Base-by-base conservation (phyloP, 2,329 filamentous ascomycete species). In the Curvularia eragrostidis region DNA sequence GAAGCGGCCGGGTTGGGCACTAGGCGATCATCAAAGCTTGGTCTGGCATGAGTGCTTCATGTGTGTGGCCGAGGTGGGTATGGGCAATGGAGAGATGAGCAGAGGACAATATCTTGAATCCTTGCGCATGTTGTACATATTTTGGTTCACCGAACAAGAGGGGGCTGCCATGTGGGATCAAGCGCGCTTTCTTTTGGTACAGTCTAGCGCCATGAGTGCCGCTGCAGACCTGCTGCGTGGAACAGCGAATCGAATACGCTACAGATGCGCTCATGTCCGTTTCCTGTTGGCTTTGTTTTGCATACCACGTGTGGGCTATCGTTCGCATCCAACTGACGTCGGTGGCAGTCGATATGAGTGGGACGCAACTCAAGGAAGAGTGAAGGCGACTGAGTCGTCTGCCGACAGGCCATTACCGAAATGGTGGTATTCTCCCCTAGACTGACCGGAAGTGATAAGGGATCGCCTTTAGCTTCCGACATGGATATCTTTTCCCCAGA, bases 401-500 rank as follows among this genome's bases (percentile, higher is more conserved):
- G 15, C 4, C 13, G 32, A 24, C 10, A 18, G n/a, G 30, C 34
- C 9, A n/a, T 7, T 49, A 28, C 47, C 32, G 9, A 49, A 13
- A 36, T n/a, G 13, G 47, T 26, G 21, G 47, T 39, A 19, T 26
- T 10, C 30, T 36, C 34, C 34, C 19, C 19, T 24, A 36, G 23
- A 15, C 21, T 7, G 47, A 38, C 19, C 39, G 12, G 39, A 42
- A 7, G 39, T 42, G 23, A 42, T 26, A 6, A 18, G 24, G 10
- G 32, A 49, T 49, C 47, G 47, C 32, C 32, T 49, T 49, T 49
- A 49, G 47, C 47, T 49, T 36, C 47, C 47, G 47, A 32, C 24
- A 49, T 49, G 47, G 47, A 39, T 49, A 26, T 23, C 19, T 26
- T 24, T 49, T 39, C 47, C 47, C 47, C 34, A 49, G 47, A n/a